A percentile compares a stretch with the other conserved stretches of the same genome.
Conservation (phyloP, 2,329 filamentous ascomycete genomes). For the Teratosphaeria gauchensis region DNA sequence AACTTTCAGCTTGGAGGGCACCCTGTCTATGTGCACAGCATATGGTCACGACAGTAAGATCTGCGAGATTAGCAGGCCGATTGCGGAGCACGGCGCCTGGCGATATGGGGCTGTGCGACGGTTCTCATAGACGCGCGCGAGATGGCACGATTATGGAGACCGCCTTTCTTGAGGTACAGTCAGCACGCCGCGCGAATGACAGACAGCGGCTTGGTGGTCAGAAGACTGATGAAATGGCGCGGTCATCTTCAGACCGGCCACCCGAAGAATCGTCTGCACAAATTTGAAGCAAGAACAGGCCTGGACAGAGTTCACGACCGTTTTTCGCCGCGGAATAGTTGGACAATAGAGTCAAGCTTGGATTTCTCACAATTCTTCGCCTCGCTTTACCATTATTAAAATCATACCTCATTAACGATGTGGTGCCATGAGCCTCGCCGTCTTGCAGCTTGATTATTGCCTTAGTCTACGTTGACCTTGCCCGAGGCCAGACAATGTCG, state of each 20-base stretch:
- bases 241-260: not conserved
- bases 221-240: not conserved
- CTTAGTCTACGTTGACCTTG: no score
- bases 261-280: not conserved
- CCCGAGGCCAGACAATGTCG: no score
- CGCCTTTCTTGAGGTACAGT: not conserved
- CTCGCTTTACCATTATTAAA: no score
- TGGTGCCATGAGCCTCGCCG: no score
- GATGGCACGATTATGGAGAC: conserved; percentile 4
- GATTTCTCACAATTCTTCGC: no score
- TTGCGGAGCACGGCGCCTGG: not conserved
- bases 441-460: no score
- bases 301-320: no score
- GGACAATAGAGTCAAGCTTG: no score
- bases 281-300: no score
- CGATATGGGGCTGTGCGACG: conserved; percentile 1
- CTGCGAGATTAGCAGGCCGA: not conserved
- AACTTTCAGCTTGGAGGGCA: not conserved
- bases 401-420: no score
- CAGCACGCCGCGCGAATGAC: not conserved
- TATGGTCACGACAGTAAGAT: not conserved
- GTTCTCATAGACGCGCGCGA: conserved; percentile 12
- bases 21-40: not conserved
- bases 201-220: no score
- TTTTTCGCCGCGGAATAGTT: no score